Conservation (phyloP, 805 yeast species). For the Tanozyma kutaoensis region DNA sequence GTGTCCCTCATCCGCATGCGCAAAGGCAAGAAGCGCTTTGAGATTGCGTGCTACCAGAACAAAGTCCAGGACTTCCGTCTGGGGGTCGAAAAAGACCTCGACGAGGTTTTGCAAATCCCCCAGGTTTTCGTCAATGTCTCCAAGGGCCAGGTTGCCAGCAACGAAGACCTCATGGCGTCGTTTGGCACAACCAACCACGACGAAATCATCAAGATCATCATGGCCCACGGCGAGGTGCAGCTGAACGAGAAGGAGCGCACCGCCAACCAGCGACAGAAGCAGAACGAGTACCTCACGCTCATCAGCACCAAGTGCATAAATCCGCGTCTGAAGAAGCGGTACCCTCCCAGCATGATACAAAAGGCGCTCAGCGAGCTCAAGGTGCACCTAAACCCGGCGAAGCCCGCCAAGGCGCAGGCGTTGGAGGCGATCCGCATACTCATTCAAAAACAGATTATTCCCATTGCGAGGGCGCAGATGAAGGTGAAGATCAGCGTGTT, state of each 20-base stretch:
- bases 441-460: conserved; percentile 70
- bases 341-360: conserved; percentile 89
- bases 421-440: conserved; percentile 77
- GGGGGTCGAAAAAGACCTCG: conserved; percentile 82
- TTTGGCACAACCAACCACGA: conserved; percentile 72
- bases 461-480: conserved; percentile 93
- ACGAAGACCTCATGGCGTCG: conserved; percentile 61
- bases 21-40: conserved; percentile 85
- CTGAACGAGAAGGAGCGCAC: conserved; percentile 87
- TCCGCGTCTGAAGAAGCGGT: conserved; percentile 79
- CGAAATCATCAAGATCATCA: conserved; percentile 64
- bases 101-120: conserved; percentile 93
- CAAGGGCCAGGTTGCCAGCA: conserved; percentile 85
- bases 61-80: conserved; percentile 92
- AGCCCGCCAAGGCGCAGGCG: conserved; percentile 79
- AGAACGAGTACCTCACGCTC: conserved; percentile 70
- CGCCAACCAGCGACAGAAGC: conserved; percentile 56
- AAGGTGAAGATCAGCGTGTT: conserved; percentile 54
- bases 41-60: conserved; percentile 92
- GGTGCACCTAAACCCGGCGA: conserved; percentile 61
- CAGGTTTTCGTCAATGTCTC: conserved; percentile 88
- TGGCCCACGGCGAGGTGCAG: conserved; percentile 88
- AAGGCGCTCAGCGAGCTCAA: conserved; percentile 71
- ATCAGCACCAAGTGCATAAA: conserved; percentile 86
- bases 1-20: conserved; percentile 87